Conservation (phyloP, 805 yeast genomes). For the Sugiyamaella valdiviana region DNA sequence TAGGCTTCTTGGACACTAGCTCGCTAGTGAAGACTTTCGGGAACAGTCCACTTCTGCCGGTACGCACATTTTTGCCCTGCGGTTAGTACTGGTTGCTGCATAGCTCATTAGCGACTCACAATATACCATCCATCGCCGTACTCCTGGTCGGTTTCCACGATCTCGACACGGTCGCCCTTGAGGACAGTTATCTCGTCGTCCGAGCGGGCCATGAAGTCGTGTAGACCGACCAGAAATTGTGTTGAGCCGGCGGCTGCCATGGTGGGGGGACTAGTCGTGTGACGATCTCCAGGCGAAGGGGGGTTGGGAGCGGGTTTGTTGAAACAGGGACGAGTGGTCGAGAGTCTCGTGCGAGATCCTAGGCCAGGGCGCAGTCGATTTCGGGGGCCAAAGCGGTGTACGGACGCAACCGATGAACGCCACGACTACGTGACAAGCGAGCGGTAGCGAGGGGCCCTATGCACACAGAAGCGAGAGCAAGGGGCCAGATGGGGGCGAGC, state of each 20-base stretch:
- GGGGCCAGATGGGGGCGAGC: not conserved
- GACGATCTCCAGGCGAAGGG: no score
- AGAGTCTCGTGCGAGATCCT: not conserved
- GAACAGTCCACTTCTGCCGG: slow-evolving; percentile 76
- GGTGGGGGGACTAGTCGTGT: not conserved
- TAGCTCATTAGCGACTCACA: slow-evolving; percentile 16
- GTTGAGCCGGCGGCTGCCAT: not conserved
- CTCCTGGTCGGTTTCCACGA: slow-evolving; percentile 86
- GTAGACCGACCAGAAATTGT: slow-evolving; percentile 39
- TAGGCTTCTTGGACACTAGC: slow-evolving; percentile 13
- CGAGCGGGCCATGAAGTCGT: slow-evolving; percentile 78
- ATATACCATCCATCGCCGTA: slow-evolving; percentile 97
- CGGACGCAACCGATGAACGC: no score
- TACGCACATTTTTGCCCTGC: slow-evolving; percentile 63
- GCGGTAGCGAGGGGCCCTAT: no score
- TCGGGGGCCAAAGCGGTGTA: not conserved
- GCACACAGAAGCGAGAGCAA: not conserved
- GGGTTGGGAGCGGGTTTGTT: no score
- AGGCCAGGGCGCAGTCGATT: not conserved
- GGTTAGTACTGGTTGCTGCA: not conserved
- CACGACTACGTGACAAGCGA: not conserved
- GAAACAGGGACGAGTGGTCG: no score
- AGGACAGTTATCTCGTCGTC: slow-evolving; percentile 82
- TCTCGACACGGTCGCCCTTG: slow-evolving; percentile 81
- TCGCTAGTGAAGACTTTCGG: slow-evolving; percentile 83